phyloP scores from a whole-genome alignment of 1,284 basidiomycete genomes.

The Trichosporon ovoides region DNA sequence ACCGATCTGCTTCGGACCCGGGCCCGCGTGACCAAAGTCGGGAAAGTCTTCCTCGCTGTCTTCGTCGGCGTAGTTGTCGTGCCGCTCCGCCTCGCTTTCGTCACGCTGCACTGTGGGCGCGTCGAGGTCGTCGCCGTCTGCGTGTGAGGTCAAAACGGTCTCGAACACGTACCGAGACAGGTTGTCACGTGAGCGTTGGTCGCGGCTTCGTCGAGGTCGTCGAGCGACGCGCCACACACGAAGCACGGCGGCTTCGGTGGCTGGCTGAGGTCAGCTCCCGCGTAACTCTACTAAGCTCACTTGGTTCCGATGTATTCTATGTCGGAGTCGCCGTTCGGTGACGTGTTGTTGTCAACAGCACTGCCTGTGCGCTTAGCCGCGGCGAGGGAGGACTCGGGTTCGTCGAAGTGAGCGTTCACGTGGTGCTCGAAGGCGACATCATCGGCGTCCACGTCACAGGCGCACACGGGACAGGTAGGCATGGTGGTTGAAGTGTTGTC shows the following conservation, averaged over 20 bases:
- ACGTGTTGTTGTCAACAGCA: neutral
- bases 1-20: neutral
- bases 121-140: slow-evolving; percentile 12
- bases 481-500: slow-evolving; percentile 3
- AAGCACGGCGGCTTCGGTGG: slow-evolving; percentile 21
- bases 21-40: neutral
- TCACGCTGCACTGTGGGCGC: slow-evolving; percentile 1
- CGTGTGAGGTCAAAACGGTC: slow-evolving; percentile 9
- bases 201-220: slow-evolving; percentile 11
- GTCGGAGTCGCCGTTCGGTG: neutral
- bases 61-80: slow-evolving; percentile 15
- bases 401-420: slow-evolving; percentile 36
- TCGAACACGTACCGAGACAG: slow-evolving; percentile 21
- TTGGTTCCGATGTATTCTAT: slow-evolving; percentile 3
- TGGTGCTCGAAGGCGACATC: slow-evolving; percentile 29
- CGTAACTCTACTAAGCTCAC: neutral
- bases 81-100: slow-evolving; percentile 6
- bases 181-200: slow-evolving; percentile 26
- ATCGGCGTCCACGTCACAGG: slow-evolving; percentile 23
- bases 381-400: neutral
- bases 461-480: slow-evolving; percentile 34
- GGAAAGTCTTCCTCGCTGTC: slow-evolving; percentile 1
- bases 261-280: neutral
- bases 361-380: neutral
- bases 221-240: slow-evolving; percentile 28